phyloP scores from a whole-genome alignment of 148 eudicot species.

The Heliamphora exappendiculata region DNA sequence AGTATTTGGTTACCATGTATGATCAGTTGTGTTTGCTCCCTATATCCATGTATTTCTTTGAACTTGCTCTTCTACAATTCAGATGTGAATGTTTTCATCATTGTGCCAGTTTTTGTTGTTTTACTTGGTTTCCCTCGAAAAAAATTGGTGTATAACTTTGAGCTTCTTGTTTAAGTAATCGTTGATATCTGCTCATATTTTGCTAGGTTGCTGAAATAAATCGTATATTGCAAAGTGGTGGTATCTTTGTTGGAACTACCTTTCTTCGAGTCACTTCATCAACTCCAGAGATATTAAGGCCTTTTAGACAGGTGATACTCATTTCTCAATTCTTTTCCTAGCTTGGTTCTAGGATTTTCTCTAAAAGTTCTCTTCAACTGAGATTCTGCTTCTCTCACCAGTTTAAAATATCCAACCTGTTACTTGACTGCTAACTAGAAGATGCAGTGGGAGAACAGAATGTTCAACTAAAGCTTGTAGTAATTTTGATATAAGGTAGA shows the following conservation, averaged over 20 bases:
- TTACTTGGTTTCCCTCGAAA: not conserved
- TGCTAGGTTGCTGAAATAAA: slow-evolving; percentile 87
- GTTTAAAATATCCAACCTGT: not conserved
- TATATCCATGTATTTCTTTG: not conserved
- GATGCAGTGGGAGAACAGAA: not conserved
- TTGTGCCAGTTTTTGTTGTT: not conserved
- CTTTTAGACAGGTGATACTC: slow-evolving; percentile 57
- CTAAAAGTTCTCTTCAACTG: not conserved
- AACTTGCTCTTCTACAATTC: not conserved
- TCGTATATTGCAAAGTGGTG: slow-evolving; percentile 80
- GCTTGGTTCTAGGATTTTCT: not conserved
- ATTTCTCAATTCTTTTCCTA: not conserved
- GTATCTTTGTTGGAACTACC: slow-evolving; percentile 84
- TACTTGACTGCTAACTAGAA: not conserved
- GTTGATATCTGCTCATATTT: not conserved
- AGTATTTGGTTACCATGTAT: not conserved
- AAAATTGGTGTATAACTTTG: not conserved
- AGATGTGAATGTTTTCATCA: not conserved
- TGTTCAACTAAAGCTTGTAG: not conserved
- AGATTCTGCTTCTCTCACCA: not conserved
- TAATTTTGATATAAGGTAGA: too few species aligned
- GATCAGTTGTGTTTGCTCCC: not conserved
- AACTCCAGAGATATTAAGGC: slow-evolving; percentile 60
- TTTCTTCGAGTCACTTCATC: slow-evolving; percentile 74
- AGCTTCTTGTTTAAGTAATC: not conserved